These are phyloP conservation scores for Paspalum notatum DNA, from an alignment of 176 grass and related monocot genomes.

Conservation along the genomic window DNA sequence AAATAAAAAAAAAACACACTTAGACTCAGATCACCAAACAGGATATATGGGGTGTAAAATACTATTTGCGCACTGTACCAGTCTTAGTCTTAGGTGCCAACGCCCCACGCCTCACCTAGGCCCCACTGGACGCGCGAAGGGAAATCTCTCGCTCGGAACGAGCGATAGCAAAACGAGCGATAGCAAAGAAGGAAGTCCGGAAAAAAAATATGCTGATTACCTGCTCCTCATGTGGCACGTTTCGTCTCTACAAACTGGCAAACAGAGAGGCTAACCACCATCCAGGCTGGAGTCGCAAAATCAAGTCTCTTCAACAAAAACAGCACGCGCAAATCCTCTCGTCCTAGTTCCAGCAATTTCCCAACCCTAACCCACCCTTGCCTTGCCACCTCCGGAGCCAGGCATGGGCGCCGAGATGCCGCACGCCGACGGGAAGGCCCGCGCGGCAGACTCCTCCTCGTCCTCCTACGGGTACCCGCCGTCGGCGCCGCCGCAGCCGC, in stretches of 20 bases:
- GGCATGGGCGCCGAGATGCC: conserved; percentile 42
- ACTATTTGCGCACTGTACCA: too few species aligned
- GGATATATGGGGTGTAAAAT: too few species aligned
- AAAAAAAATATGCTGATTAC: too few species aligned
- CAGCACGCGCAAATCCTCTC: neutral
- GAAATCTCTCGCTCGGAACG: too few species aligned
- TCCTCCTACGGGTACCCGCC: conserved; percentile 39
- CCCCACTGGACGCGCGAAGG: too few species aligned
- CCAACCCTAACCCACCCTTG: conserved; percentile 13
- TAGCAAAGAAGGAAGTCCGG: too few species aligned
- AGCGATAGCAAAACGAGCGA: too few species aligned
- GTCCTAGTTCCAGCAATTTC: neutral
- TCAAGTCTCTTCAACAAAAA: neutral
- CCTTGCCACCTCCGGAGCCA: neutral
- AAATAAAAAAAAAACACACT: too few species aligned
- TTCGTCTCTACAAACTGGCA: neutral
- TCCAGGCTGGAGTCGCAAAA: conserved; percentile 11
- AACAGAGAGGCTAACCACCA: neutral
- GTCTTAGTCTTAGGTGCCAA: too few species aligned
- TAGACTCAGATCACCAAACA: too few species aligned
- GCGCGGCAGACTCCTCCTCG: conserved; percentile 18
- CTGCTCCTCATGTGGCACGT: too few species aligned
- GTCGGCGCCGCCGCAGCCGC: conserved; percentile 44
- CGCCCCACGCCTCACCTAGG: too few species aligned
- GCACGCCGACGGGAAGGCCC: conserved; percentile 43